Evolutionary conservation across 495 filamentous ascomycete species (phyloP).

Genomic region (Lasiosphaeriaceae sp.): DNA sequence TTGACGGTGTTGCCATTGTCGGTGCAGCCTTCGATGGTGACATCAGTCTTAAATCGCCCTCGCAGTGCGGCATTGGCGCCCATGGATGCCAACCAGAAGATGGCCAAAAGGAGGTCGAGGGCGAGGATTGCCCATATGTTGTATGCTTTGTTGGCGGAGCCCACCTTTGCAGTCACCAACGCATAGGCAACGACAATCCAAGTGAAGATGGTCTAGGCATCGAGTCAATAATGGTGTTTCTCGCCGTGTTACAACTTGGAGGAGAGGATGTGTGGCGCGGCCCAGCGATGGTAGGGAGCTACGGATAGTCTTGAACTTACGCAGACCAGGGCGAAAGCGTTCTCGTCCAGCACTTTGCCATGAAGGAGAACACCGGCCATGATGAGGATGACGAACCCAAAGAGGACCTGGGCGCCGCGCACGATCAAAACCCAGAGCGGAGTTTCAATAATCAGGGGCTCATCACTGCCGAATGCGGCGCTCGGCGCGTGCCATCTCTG

Average conservation of each 20-base stretch:
- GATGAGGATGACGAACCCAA: slow-evolving; percentile 33
- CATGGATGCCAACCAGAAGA: slow-evolving; percentile 47
- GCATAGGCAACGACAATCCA: slow-evolving; percentile 39
- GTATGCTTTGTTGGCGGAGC: slow-evolving; percentile 31
- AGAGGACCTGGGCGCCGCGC: slow-evolving; percentile 38
- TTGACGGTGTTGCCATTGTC: slow-evolving; percentile 37
- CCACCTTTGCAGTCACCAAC: slow-evolving; percentile 39
- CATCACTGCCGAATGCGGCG: not conserved
- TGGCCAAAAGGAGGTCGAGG: slow-evolving; percentile 41
- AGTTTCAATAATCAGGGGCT: slow-evolving; percentile 14
- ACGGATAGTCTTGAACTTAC: slow-evolving; percentile 28
- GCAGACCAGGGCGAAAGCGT: slow-evolving; percentile 31
- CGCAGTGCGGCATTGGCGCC: slow-evolving; percentile 39
- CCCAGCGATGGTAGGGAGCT: too few species aligned
- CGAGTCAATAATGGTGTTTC: slow-evolving; percentile 1
- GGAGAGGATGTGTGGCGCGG: too few species aligned
- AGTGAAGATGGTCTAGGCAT: slow-evolving; percentile 39
- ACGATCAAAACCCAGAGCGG: slow-evolving; percentile 37
- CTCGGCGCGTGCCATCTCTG: not conserved
- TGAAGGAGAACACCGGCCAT: slow-evolving; percentile 43
- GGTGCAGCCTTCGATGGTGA: slow-evolving; percentile 30
- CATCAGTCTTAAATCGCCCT: slow-evolving; percentile 29
- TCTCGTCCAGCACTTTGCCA: slow-evolving; percentile 33
- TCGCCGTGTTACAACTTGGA: not conserved
- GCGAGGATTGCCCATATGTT: slow-evolving; percentile 45